Evolutionary conservation across 2,329 filamentous ascomycete genomes (phyloP).

Genomic region (Aspergillus transmontanensis): DNA sequence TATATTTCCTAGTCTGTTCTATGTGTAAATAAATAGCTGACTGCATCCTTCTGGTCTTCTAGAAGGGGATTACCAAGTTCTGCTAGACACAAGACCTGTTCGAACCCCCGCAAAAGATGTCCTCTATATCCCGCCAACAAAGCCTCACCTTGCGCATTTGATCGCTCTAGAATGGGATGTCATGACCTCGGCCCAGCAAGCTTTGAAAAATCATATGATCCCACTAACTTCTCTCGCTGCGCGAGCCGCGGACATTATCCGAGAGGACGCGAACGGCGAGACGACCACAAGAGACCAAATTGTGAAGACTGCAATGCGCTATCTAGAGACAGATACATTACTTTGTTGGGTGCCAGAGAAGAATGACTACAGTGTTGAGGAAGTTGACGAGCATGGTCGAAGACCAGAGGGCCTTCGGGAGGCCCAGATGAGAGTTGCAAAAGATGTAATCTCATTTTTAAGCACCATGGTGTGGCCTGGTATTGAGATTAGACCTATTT

Average conservation of each 20-base stretch:
- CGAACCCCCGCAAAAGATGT: slow-evolving; percentile 74
- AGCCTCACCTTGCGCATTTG: slow-evolving; percentile 79
- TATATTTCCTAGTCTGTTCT: slow-evolving; percentile 36
- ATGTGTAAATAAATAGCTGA: background rate
- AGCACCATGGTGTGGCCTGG: slow-evolving; percentile 80
- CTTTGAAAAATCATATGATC: slow-evolving; percentile 82
- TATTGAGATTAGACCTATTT: slow-evolving; percentile 74
- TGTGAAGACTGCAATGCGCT: slow-evolving; percentile 71
- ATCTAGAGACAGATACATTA: slow-evolving; percentile 88
- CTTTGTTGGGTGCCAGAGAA: slow-evolving; percentile 80
- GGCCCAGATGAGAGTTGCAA: slow-evolving; percentile 69
- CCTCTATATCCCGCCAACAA: slow-evolving; percentile 71
- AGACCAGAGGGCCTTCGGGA: slow-evolving; percentile 65
- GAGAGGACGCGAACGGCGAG: slow-evolving; percentile 61
- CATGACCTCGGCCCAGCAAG: slow-evolving; percentile 78
- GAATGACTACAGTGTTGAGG: slow-evolving; percentile 53
- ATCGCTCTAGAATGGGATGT: slow-evolving; percentile 94
- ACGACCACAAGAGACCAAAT: slow-evolving; percentile 64
- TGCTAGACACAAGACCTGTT: slow-evolving; percentile 77
- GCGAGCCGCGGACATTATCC: slow-evolving; percentile 77
- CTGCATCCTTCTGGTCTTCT: background rate
- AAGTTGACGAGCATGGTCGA: slow-evolving; percentile 51
- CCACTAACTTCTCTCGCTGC: slow-evolving; percentile 84
- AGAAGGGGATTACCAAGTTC: slow-evolving; percentile 61
- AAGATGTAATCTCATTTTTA: slow-evolving; percentile 72